Base-by-base conservation (phyloP, 169 alveolate species). In the Babesia ovata region DNA sequence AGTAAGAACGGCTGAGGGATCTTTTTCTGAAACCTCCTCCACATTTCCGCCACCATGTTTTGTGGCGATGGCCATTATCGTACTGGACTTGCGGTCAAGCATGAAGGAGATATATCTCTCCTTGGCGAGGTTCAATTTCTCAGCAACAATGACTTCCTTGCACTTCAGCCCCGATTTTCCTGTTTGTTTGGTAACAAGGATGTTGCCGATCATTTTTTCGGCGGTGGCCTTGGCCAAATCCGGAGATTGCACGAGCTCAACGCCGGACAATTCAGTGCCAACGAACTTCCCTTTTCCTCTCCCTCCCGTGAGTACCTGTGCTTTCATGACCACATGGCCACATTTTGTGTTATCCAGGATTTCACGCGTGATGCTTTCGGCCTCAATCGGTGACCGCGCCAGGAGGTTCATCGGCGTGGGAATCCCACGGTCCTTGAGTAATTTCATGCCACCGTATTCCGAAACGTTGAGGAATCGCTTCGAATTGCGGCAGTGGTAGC, bases 41-140 rank as follows among this genome's bases (percentile, higher is more conserved):
- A 95, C 95, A 60, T 90, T 86, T 60, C 94, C 90, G 14, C 99
- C 99, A 42, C 99, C 99, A 53, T 84, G 88, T 58, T 79, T 88
- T 36, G 96, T 91, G 56, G 93, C 94, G 0, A 95, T 85, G 49
- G 94, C 78, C 19, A 91, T 89, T 29, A 97, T 94, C 36, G 95
- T 96, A 24, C 98, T 97, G 17, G 94, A 83, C 33, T 78, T 71
- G 45, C 99, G 90, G 83, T 97, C 99, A 66, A 97, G 86, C 61
- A 94, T 77, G 54, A 97, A 88, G 50, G 99, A 96, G 49, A 97
- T 72, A 83, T 97, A 97, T 75, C 94, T 72, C 87, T 97, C 99
- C 54, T 85, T 89, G 42, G 83, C 82, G 46, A 95, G 75, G 54
- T 70, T 69, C 56, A 93, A 59, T 57, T 90, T 87, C 78, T 94